Percentiles rank a stretch among this genome's conserved stretches.
These are phyloP conservation scores for Leersia perrieri DNA, from an alignment of 176 grass and related monocot genomes.

Conservation along the genomic window DNA sequence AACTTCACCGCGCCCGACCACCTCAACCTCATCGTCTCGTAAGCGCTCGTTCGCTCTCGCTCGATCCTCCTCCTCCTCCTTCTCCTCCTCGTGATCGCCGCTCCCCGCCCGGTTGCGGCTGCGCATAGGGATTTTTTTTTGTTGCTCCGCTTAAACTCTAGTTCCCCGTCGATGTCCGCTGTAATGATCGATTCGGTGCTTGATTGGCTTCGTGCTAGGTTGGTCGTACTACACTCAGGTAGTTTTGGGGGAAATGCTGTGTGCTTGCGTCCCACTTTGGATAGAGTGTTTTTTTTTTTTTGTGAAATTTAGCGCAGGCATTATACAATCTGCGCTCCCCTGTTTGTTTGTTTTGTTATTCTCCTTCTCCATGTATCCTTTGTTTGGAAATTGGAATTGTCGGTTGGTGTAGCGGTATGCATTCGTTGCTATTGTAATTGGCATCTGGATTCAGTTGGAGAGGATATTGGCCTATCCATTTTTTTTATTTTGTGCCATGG, in stretches of 20 bases:
- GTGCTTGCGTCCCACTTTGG: not conserved
- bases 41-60: not conserved
- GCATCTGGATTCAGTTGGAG: not conserved
- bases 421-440: not conserved
- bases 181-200: not conserved
- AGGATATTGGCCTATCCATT: not conserved
- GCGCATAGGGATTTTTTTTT: not conserved
- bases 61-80: not conserved
- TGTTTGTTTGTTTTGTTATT: not conserved
- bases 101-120: not conserved
- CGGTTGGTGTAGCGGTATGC: not conserved
- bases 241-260: not conserved
- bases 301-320: not conserved
- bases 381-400: constrained; percentile 6
- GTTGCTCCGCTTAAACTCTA: constrained; percentile 4
- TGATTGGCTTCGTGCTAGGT: not conserved
- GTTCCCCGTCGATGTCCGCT: not conserved
- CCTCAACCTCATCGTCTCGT: constrained; percentile 93
- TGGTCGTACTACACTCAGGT: not conserved
- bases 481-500: not conserved
- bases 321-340: not conserved
- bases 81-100: not conserved
- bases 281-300: not conserved
- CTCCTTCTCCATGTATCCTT: not conserved
- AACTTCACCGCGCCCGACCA: constrained; percentile 85